These are phyloP conservation scores for Protomyces inundatus DNA, from an alignment of 1,139 yeast genomes.

Conservation along the genomic window DNA sequence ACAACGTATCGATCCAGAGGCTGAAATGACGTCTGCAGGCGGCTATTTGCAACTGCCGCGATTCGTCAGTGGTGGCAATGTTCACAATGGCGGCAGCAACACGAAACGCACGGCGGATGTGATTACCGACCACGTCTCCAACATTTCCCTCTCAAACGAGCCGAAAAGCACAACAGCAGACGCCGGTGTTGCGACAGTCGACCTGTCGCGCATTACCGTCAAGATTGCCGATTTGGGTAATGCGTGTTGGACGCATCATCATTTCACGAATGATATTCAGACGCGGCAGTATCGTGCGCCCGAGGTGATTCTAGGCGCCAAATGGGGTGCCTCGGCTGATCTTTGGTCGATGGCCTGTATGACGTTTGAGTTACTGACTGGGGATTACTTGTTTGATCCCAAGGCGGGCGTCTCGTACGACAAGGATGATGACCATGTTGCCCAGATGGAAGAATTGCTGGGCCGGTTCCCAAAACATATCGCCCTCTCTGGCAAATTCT, in stretches of 20 bases:
- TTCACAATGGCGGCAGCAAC: not conserved
- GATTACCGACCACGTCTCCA: slow-evolving; percentile 9
- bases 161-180: not conserved
- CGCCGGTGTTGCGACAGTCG: not conserved
- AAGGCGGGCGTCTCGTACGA: slow-evolving; percentile 55
- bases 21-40: not conserved
- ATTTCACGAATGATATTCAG: slow-evolving; percentile 78
- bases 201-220: slow-evolving; percentile 42
- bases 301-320: slow-evolving; percentile 61
- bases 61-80: too few relatives aligned
- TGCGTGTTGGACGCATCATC: slow-evolving; percentile 68
- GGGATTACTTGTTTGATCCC: slow-evolving; percentile 81
- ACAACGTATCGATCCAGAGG: slow-evolving; percentile 4
- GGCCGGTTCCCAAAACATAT: slow-evolving; percentile 56
- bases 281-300: slow-evolving; percentile 84
- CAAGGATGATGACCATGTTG: slow-evolving; percentile 81
- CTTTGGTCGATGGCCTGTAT: slow-evolving; percentile 82
- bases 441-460: slow-evolving; percentile 71
- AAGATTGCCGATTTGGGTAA: slow-evolving; percentile 84
- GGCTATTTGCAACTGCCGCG: not conserved
- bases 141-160: slow-evolving; percentile 1
- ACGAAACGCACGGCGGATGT: slow-evolving; percentile 20
- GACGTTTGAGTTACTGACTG: slow-evolving; percentile 72
- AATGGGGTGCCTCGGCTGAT: slow-evolving; percentile 82
- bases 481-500: slow-evolving; percentile 51